These are phyloP conservation scores for Fusarium kyushuense DNA, from an alignment of 2,329 filamentous ascomycete species.

Conservation along the genomic window DNA sequence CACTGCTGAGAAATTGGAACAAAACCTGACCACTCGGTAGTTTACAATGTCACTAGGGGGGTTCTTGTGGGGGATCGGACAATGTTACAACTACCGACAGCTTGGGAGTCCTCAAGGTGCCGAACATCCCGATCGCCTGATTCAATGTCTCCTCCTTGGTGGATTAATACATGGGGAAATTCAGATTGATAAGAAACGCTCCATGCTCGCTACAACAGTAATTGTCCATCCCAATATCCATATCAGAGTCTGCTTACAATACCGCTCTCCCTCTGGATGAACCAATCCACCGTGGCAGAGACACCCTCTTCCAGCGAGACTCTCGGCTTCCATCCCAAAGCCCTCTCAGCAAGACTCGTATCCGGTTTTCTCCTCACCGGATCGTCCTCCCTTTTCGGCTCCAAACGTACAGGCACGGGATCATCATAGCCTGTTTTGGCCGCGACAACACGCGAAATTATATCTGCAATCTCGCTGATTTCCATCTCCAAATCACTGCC, in stretches of 20 bases:
- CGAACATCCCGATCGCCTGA: background rate
- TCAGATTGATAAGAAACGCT: background rate
- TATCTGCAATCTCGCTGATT: conserved; percentile 28
- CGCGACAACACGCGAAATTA: conserved; percentile 31
- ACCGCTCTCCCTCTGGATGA: conserved; percentile 21
- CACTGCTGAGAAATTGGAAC: background rate
- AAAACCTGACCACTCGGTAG: conserved; percentile 2
- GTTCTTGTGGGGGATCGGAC: background rate
- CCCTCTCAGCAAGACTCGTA: conserved; percentile 16
- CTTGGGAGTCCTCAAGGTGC: background rate
- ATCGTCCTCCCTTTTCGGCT: conserved; percentile 36
- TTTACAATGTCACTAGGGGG: background rate
- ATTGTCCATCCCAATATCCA: background rate
- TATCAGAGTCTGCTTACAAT: conserved; percentile 25
- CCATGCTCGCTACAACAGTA: background rate
- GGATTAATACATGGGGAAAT: background rate
- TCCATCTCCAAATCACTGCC: conserved; percentile 37
- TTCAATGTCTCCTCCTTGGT: background rate
- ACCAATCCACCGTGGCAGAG: conserved; percentile 36
- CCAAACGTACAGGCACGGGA: conserved; percentile 15
- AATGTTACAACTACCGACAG: background rate
- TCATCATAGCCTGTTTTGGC: conserved; percentile 15
- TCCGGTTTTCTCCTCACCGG: conserved; percentile 34
- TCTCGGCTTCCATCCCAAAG: conserved; percentile 29
- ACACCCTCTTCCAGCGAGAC: conserved; percentile 31